Evolutionary conservation across 1,284 basidiomycete genomes (phyloP).

Genomic region (Cutaneotrichosporon mucoides): DNA sequence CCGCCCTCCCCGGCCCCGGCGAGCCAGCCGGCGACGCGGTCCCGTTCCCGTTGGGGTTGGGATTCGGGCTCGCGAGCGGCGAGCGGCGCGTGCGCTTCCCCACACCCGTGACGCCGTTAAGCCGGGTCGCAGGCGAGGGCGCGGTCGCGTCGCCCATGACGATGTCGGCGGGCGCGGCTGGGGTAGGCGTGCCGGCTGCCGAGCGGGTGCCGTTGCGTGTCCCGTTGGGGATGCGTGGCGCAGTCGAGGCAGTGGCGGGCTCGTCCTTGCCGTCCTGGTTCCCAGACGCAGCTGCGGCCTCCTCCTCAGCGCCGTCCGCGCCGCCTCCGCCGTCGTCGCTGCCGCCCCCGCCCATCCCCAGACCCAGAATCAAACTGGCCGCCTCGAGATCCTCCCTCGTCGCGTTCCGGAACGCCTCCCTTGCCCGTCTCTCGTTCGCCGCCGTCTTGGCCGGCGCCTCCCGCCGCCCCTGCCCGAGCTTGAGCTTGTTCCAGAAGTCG

Average conservation of each 20-base stretch:
- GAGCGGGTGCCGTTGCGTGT: too few relatives aligned
- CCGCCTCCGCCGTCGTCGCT: not conserved
- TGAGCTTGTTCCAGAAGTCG: constrained; percentile 90
- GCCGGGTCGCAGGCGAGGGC: too few relatives aligned
- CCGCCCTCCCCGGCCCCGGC: not conserved
- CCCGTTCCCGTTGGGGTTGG: not conserved
- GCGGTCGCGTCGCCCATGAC: too few relatives aligned
- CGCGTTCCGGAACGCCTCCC: constrained; percentile 8
- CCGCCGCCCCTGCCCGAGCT: constrained; percentile 26
- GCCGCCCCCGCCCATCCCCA: not conserved
- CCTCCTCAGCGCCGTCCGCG: not conserved
- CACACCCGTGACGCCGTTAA: too few relatives aligned
- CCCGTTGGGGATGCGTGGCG: too few relatives aligned
- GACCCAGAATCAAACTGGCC: constrained; percentile 24
- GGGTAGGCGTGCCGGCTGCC: too few relatives aligned
- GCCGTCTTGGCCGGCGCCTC: constrained; percentile 12
- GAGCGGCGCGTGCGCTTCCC: not conserved
- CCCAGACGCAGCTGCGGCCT: too few relatives aligned
- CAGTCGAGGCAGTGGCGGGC: too few relatives aligned
- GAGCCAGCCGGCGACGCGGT: not conserved
- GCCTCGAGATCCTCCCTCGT: constrained; percentile 32
- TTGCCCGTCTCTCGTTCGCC: constrained; percentile 3
- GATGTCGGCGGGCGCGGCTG: too few relatives aligned
- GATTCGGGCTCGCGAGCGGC: not conserved
- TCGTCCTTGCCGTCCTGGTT: too few relatives aligned